A percentile compares a stretch with the other conserved stretches of the same genome.
phyloP scores from a whole-genome alignment of 345 rosid genomes.

The Trapa bicornis region DNA sequence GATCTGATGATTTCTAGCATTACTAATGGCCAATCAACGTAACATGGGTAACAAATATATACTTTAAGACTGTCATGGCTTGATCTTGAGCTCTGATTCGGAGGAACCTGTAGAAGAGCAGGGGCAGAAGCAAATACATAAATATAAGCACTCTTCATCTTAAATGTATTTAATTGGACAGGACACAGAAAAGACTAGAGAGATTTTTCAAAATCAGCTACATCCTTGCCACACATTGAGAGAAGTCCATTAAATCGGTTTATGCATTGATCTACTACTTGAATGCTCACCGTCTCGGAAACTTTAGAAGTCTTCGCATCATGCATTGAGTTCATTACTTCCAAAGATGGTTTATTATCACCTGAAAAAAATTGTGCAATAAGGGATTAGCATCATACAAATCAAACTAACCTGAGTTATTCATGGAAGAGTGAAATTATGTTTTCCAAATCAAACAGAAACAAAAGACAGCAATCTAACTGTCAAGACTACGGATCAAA shows the following conservation, averaged over 20 bases:
- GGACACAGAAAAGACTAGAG: background rate
- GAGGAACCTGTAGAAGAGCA: slow-evolving; percentile 22
- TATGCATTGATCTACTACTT: background rate
- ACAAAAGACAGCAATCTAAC: background rate
- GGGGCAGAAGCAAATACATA: background rate
- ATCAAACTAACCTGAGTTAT: background rate
- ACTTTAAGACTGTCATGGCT: slow-evolving; percentile 41
- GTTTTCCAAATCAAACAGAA: background rate
- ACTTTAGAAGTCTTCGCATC: background rate
- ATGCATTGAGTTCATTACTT: background rate
- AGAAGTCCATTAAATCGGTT: background rate
- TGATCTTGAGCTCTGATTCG: slow-evolving; percentile 24
- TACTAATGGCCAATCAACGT: background rate
- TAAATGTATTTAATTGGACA: background rate
- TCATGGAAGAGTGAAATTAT: background rate
- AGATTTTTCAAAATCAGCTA: background rate
- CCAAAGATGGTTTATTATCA: background rate
- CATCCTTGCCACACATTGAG: background rate
- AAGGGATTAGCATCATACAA: background rate
- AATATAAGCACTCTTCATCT: slow-evolving; percentile 3
- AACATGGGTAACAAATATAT: background rate
- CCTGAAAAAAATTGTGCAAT: background rate
- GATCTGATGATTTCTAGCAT: background rate
- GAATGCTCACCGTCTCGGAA: background rate
- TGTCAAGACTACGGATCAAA: background rate